Conservation (phyloP, 148 eudicot genomes). For the Drosera capensis region DNA sequence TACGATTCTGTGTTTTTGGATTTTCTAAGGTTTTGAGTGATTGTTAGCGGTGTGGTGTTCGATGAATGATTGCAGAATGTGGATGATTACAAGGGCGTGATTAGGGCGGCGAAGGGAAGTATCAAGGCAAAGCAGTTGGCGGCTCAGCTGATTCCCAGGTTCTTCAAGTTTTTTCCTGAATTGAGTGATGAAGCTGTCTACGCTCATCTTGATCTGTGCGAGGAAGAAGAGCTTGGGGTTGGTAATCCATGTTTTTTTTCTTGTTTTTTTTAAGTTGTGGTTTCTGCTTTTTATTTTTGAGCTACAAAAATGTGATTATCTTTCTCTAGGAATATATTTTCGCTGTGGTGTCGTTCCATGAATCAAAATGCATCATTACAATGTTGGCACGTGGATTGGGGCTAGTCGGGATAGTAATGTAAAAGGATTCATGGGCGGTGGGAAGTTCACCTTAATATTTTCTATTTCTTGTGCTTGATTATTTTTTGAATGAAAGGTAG, state of each 20-base stretch:
- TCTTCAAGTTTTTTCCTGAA: conserved; percentile 67
- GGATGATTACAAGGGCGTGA: conserved; percentile 60
- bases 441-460: too few species aligned
- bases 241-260: conserved; percentile 7
- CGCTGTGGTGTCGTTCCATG: too few species aligned
- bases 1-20: neutral
- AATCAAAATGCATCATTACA: too few species aligned
- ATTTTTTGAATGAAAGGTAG: too few species aligned
- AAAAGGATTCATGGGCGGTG: too few species aligned
- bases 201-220: conserved; percentile 83
- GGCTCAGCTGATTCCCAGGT: conserved; percentile 94
- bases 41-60: neutral
- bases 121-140: conserved; percentile 76
- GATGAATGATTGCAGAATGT: conserved; percentile 44
- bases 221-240: conserved; percentile 94
- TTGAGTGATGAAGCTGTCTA: conserved; percentile 45
- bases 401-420: too few species aligned
- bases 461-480: too few species aligned
- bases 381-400: too few species aligned
- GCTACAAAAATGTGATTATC: too few species aligned
- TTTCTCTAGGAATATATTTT: too few species aligned
- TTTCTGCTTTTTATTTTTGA: too few species aligned
- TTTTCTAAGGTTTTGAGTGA: conserved; percentile 1
- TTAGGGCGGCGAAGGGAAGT: conserved; percentile 50
- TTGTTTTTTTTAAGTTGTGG: too few species aligned